A percentile compares a stretch with the other conserved stretches of the same genome.
phyloP scores from a whole-genome alignment of 352 stramenopile genomes.

The Phytophthora hybrid region DNA sequence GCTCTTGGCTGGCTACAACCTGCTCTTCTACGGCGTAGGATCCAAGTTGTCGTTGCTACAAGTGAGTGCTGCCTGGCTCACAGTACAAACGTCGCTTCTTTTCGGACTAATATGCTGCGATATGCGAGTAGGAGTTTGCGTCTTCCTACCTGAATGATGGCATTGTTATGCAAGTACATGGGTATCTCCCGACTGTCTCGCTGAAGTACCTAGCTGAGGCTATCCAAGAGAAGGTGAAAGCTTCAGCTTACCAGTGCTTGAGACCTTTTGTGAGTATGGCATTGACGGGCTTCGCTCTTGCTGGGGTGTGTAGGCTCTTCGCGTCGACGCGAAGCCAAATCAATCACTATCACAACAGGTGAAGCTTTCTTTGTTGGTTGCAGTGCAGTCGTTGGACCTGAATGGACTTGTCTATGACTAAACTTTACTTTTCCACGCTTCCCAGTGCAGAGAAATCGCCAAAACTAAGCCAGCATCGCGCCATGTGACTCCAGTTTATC shows the following conservation, averaged over 20 bases:
- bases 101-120: slow-evolving; percentile 1
- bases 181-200: slow-evolving; percentile 63
- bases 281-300: background rate
- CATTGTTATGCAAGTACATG: slow-evolving; percentile 61
- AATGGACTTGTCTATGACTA: background rate
- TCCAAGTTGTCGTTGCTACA: slow-evolving; percentile 67
- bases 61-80: slow-evolving; percentile 25
- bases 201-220: slow-evolving; percentile 50
- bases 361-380: background rate
- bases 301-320: slow-evolving; percentile 30
- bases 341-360: slow-evolving; percentile 48
- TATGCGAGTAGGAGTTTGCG: slow-evolving; percentile 49
- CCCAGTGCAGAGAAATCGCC: slow-evolving; percentile 45
- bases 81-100: background rate
- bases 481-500: slow-evolving; percentile 38
- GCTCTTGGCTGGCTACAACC: slow-evolving; percentile 55
- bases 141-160: slow-evolving; percentile 35
- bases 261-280: background rate
- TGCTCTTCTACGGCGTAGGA: slow-evolving; percentile 62
- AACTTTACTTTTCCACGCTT: background rate
- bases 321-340: slow-evolving; percentile 33
- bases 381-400: background rate
- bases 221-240: slow-evolving; percentile 47
- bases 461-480: slow-evolving; percentile 19
- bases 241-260: background rate